Evolutionary conservation across 2,329 filamentous ascomycete genomes (phyloP), one percentile per base, ranked within the genome.

Genomic region (Fusarium dlaminii): DNA sequence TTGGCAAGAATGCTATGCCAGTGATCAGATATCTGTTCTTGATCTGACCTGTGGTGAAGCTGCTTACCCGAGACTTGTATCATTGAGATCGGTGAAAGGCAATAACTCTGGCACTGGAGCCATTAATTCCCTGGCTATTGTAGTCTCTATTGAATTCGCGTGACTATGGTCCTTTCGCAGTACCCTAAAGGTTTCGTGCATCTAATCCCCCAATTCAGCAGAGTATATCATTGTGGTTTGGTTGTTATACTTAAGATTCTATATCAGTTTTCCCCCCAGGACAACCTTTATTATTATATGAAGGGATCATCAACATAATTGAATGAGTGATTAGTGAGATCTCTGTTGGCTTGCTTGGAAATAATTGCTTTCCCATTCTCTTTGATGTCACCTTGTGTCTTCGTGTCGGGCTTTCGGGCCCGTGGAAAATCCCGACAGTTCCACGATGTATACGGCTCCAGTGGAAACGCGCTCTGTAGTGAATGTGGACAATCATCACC

Each of bases 331-430:
- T 3, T 9, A 13, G 5, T 27, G 24, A 22, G 13, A 22, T 27
- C n/a, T 15, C 2, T 12, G 12, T 10, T 8, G 9, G 8, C 20
- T n/a, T 27, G 20, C 1, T 18, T 8, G 8, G 24, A 46, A 6
- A 13, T 3, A 7, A 11, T 6, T 22, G 29, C 18, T 20, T 34
- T 49, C 18, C 45, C 2, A 42, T 11, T 11, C 10, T 29, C 36
- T 12, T 42, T 10, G 7, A 29, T 29, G 42, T 12, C 27, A 43
- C 45, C 14, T 49, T 32, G 24, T 42, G 14, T 51, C 15, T 22
- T 49, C 5, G 8, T 18, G 48, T 68, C 55, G 55, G 63, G 29
- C 17, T 43, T 48, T 42, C 43, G 65, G 66, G 11, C 14, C 45
- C n/a, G 13, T n/a, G 27, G 37, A 29, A 64, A 36, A 22, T 18